phyloP scores from a whole-genome alignment of 495 filamentous ascomycete genomes.

The Tirmania nivea region DNA sequence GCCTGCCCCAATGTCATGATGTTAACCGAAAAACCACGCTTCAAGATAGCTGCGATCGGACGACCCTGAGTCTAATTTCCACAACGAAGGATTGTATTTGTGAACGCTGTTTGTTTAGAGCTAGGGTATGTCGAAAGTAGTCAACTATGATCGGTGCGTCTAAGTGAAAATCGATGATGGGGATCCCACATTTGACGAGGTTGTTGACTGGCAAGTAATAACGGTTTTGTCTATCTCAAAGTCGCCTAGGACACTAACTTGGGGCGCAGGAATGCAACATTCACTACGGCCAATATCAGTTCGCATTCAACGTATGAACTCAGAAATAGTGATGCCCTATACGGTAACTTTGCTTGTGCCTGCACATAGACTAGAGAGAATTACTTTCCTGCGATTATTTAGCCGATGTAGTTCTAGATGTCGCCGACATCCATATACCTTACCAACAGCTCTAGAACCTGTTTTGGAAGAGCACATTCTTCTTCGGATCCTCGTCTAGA shows the following conservation, averaged over 20 bases:
- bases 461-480: not conserved
- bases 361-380: no score
- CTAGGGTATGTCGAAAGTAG: conserved; percentile 11
- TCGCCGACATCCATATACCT: not conserved
- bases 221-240: conserved; percentile 12
- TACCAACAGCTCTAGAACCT: not conserved
- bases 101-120: conserved; percentile 10
- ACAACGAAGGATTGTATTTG: conserved; percentile 7
- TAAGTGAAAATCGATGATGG: conserved; percentile 7
- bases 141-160: conserved; percentile 9
- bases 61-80: conserved; percentile 4
- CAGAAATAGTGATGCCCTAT: no score
- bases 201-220: conserved; percentile 2
- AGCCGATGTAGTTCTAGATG: no score
- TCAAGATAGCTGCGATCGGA: conserved; percentile 7
- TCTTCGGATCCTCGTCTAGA: not conserved
- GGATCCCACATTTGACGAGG: not conserved
- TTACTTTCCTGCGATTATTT: no score
- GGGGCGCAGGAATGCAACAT: conserved; percentile 1
- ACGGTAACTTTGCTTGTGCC: no score
- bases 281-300: no score
- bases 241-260: conserved; percentile 8
- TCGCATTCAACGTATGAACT: no score
- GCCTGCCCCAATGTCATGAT: conserved; percentile 10
- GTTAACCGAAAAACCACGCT: conserved; percentile 14